Conservation (phyloP, 2,329 filamentous ascomycete genomes). For the Pseudofabraea citricarpa region DNA sequence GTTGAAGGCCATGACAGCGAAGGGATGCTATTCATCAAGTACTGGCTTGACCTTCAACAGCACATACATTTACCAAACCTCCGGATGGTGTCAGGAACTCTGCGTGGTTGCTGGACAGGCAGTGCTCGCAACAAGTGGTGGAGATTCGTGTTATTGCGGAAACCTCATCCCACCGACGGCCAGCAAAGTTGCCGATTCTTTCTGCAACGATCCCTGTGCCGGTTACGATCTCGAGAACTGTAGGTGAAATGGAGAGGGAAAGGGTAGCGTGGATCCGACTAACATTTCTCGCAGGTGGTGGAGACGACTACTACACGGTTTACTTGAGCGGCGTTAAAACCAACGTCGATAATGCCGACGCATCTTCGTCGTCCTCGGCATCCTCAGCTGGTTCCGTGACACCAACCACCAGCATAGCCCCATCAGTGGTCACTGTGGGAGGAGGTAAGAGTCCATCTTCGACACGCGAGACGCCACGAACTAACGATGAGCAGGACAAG, state of each 20-base stretch:
- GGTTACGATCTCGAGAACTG: constrained; percentile 23
- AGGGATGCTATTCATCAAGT: constrained; percentile 24
- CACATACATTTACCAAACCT: constrained; percentile 22
- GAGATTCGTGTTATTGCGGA: constrained; percentile 25
- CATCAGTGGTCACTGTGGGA: constrained; percentile 24
- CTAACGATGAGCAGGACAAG: too few species aligned
- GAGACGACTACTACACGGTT: constrained; percentile 17
- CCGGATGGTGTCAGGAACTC: constrained; percentile 19
- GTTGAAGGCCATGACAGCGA: constrained; percentile 6
- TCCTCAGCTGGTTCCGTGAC: constrained; percentile 6
- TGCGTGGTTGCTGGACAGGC: constrained; percentile 15
- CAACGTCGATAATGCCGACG: constrained; percentile 11
- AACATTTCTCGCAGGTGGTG: constrained; percentile 21
- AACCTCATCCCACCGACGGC: constrained; percentile 18
- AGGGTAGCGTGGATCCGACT: constrained; percentile 7
- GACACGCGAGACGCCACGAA: too few species aligned
- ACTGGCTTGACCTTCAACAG: constrained; percentile 19
- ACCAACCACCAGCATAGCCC: constrained; percentile 12
- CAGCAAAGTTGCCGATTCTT: constrained; percentile 11
- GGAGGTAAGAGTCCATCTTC: too few species aligned
- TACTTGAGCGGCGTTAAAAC: constrained; percentile 20
- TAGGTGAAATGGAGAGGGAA: constrained; percentile 7
- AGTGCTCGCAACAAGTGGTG: constrained; percentile 20
- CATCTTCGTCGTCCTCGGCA: constrained; percentile 7
- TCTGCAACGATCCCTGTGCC: constrained; percentile 21